Base-by-base conservation (phyloP, 495 filamentous ascomycete species). In the Annulohypoxylon moriforme region DNA sequence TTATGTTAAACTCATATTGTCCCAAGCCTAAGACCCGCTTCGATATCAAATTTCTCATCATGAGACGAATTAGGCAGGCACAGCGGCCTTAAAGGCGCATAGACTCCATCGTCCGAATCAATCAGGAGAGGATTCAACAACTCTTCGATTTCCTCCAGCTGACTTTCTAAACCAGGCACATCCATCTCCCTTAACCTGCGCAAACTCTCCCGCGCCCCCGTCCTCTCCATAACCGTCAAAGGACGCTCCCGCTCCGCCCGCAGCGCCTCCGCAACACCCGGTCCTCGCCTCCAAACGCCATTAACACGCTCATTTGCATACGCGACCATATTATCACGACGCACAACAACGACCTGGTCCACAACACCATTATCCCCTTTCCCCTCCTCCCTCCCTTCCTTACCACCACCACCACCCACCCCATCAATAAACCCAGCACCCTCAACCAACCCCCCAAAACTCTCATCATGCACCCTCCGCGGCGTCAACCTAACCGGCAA, bases 401-500 rank as follows among this genome's bases (percentile, higher is more conserved):
- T n/a, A n/a, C n/a, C n/a, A n/a, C n/a, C n/a, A n/a, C n/a, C n/a
- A n/a, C n/a, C n/a, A n/a, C n/a, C n/a, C n/a, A n/a, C n/a, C 2
- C 50, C 59, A 25, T 83, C 81, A 1, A 82, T 56, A 14, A 74
- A 83, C 57, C 34, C 55, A 14, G 76, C 79, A 5, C 71, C 80
- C 2, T 55, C 42, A 18, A 49, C 36, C 22, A 81, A 6, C 31
- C 81, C 81, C 22, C 0, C 47, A 38, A 75, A 82, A 18, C 76
- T 77, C 52, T 81, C 81, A 11, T 82, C 78, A 31, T 83, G 80
- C 11, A 83, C 80, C 24, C 18, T 46, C 16, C 70, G 68, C 11
- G 81, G 81, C 60, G 81, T 83, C 40, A 81, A 36, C 13, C 81
- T 69, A 3, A 75, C 52, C 1, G 79, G 79, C 31, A 82, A 18